Evolutionary conservation across 495 filamentous ascomycete species (phyloP), one percentile per base, ranked within the genome.

Genomic region (Chaetomidium leptoderma): DNA sequence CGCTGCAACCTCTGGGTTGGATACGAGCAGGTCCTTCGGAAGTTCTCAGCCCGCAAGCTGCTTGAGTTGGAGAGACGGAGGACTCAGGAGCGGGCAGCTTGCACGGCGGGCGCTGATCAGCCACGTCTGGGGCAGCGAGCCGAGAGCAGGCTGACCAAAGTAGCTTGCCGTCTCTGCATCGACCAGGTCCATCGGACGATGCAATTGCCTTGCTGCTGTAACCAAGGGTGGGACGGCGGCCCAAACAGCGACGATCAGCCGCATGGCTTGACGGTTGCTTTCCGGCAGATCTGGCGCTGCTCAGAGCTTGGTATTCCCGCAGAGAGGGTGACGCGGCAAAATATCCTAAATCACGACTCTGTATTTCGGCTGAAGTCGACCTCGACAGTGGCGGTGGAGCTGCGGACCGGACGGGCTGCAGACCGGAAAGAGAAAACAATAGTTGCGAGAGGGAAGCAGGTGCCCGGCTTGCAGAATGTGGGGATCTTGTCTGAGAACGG

Each of bases 311-410:
- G 60, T 59, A 58, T 62, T 59, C 57, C 63, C 39, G 62, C 57
- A 62, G 61, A 59, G 52, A 21, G 26, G 60, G 55, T 58, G 64
- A 63, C 58, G 60, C 57, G 63, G 63, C 61, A 66, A 51, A 61
- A 63, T 52, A 36, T 49, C 48, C 58, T 39, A 53, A 55, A 63
- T 52, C 54, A 59, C 58, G 39, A 59, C 47, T 17, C 36, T 57
- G 59, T 32, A 69, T 69, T 69, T 59, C 63, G 66, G 66, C 66
- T 69, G 66, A 69, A 66, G 57, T 69, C 55, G 42, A 39, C 1
- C 30, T 43, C 32, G 48, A 60, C 59, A 57, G 59, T 55, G 39
- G 56, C 49, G 26, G 61, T 64, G 63, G 61, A 66, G 42, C 50
- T 53, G 46, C 61, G 61, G 66, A 56, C 42, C 43, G 7, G 54